Base-by-base conservation (phyloP, 345 rosid genomes). In the Sisymbrium irio region DNA sequence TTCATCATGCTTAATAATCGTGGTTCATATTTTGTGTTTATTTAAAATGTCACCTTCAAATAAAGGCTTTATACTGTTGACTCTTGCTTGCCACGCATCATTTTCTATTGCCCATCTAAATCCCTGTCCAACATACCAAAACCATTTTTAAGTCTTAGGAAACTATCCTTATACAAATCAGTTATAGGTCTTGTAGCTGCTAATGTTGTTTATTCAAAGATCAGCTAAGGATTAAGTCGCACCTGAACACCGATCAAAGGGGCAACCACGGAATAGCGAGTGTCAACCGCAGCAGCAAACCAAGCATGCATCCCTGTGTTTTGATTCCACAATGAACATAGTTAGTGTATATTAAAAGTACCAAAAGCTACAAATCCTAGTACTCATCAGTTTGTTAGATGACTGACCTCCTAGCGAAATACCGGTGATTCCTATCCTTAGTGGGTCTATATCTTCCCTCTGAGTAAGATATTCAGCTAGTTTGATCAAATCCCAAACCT, bases 171-270 rank as follows among this genome's bases (percentile, higher is more conserved):
- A 37, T 7, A 57, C 33, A n/a, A n/a, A n/a, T n/a, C n/a, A 18
- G 33, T 28, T 8, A 18, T 4, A 41, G 6, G 18, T 6, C 11
- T 33, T 3, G 18, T 7, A 17, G 47, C 44, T 65, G 15, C 46
- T 4, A 1, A 15, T 28, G 39, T 41, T 62, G 71, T 27, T 65
- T n/a, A n/a, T n/a, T n/a, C n/a, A 27, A 27, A 42, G 6, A 42
- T 4, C 1, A 12, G 37, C 25, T 11, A 32, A 54, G 9, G 30
- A 28, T 39, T 15, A 40, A 12, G n/a, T 53, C 25, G 12, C 14
- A 90, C 97, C 94, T 91, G 98, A 64, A 87, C 96, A 17, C 98
- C 96, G 56, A 94, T 91, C 28, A 94, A 83, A 55, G 98, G 93
- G 41, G 45, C 96, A 71, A 45, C 85, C 58, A 88, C 97, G 11